A percentile compares a stretch with the other conserved stretches of the same genome.
These are phyloP conservation scores for Exidia glandulosa DNA, from an alignment of 768 basidiomycete species.

Conservation along the genomic window DNA sequence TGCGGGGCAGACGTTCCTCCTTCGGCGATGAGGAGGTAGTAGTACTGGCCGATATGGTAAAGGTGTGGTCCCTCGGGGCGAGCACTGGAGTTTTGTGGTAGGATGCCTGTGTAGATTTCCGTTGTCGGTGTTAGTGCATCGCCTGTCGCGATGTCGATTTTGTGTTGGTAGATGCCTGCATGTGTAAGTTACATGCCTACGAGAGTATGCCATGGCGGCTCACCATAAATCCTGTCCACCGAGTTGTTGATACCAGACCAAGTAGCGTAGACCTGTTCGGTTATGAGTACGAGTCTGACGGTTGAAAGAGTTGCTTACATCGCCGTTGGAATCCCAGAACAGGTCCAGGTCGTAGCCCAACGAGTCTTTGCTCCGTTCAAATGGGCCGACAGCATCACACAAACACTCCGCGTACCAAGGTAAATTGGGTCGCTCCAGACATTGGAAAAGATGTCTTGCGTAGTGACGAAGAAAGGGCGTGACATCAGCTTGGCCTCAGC, in stretches of 20 bases:
- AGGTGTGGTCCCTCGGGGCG: not conserved
- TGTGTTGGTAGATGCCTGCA: not conserved
- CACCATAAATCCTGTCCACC: not conserved
- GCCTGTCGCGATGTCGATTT: not conserved
- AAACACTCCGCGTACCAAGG: not conserved
- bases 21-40: not conserved
- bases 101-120: not conserved
- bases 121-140: not conserved
- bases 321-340: conserved; percentile 12
- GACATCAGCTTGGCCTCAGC: not conserved
- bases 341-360: conserved; percentile 8
- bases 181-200: no score
- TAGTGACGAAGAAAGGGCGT: not conserved
- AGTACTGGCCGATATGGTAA: not conserved
- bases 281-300: not conserved
- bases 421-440: not conserved
- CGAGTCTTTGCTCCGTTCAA: not conserved
- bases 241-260: not conserved
- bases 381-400: not conserved
- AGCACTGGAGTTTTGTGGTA: not conserved
- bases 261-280: not conserved
- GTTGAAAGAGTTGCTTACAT: conserved; percentile 6
- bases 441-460: not conserved
- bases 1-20: not conserved
- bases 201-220: not conserved